Base-by-base conservation (phyloP, 106 monocot genomes). In the Cymbidium sinense region DNA sequence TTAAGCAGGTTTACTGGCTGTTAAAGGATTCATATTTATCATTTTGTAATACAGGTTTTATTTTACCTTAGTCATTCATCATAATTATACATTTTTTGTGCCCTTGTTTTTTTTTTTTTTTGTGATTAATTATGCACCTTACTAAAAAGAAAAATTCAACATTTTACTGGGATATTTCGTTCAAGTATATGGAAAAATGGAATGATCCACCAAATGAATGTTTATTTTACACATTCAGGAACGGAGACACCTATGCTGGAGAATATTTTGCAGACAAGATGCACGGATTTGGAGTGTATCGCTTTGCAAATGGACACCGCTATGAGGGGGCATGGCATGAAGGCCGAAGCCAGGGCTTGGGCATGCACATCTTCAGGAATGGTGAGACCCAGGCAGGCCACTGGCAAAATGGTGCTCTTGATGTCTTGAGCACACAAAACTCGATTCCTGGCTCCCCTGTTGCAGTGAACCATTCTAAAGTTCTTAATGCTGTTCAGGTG, bases 241-340 rank as follows among this genome's bases (percentile, higher is more conserved):
- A 95, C 81, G 93, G 93, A 1, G 95, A 95, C 51, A 87, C 78
- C 58, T 95, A 93, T 77, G 79, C 95, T 35, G 95, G 95, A 33
- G 95, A 95, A 70, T 95, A 95, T 73, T 95, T 93, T 87, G 95
- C 85, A 11, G 91, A 95, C 80, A 91, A 88, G 83, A 94, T 94
- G 85, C 89, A 94, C 31, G 94, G 86, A 27, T 95, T 89, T 79
- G 95, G 95, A 47, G 81, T 87, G 31, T 95, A 95, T 74, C 77
- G 61, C 34, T 95, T 95, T 88, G 91, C 87, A 61, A 91, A 92
- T 77, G 95, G 95, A 7, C 95, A 95, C 75, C 73, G 81, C 13
- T 95, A 95, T 8, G 95, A 95, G 75, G 95, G 95, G 34, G 87
- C 95, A 34, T 95, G 95, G 95, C 95, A 95, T 50, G 95, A 95